Percentiles rank a stretch among this genome's conserved stretches.
These are phyloP conservation scores for Keithomyces neogunnii DNA, from an alignment of 2,329 filamentous ascomycete genomes.

Conservation along the genomic window DNA sequence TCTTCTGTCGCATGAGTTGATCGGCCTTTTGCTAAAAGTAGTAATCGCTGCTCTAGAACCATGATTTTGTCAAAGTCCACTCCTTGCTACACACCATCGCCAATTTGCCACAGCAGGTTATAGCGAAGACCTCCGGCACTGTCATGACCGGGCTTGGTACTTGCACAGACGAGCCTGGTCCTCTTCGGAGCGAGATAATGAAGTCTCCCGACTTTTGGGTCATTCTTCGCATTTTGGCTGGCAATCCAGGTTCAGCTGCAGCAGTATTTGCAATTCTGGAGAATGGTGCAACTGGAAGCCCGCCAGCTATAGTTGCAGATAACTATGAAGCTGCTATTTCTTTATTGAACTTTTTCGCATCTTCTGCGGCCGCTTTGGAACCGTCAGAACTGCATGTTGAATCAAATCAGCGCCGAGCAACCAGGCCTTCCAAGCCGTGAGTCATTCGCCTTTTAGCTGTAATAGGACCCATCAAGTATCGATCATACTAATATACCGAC, in stretches of 20 bases:
- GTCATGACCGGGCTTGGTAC: slow-evolving; percentile 71
- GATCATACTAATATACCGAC: background rate
- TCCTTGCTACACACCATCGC: slow-evolving; percentile 88
- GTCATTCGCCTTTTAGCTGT: background rate
- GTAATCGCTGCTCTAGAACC: slow-evolving; percentile 46
- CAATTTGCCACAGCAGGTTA: slow-evolving; percentile 67
- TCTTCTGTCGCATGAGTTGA: background rate
- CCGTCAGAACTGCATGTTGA: slow-evolving; percentile 62
- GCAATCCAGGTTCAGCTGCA: slow-evolving; percentile 60
- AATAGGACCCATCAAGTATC: background rate
- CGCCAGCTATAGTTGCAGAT: slow-evolving; percentile 80
- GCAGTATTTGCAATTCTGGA: slow-evolving; percentile 84
- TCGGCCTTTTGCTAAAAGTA: slow-evolving; percentile 11
- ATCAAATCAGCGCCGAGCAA: slow-evolving; percentile 28
- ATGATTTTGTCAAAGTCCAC: slow-evolving; percentile 85
- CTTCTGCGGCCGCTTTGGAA: slow-evolving; percentile 66
- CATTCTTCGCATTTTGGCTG: slow-evolving; percentile 68
- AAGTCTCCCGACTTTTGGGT: slow-evolving; percentile 97
- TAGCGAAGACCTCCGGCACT: slow-evolving; percentile 67
- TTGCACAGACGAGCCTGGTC: slow-evolving; percentile 70
- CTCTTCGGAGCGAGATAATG: slow-evolving; percentile 84
- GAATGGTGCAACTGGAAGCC: slow-evolving; percentile 62
- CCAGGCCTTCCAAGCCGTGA: slow-evolving; percentile 19
- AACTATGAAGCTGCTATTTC: slow-evolving; percentile 87
- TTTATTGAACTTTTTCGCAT: slow-evolving; percentile 83